phyloP scores from a whole-genome alignment of 345 rosid genomes.

The Hibiscus tridactylites region DNA sequence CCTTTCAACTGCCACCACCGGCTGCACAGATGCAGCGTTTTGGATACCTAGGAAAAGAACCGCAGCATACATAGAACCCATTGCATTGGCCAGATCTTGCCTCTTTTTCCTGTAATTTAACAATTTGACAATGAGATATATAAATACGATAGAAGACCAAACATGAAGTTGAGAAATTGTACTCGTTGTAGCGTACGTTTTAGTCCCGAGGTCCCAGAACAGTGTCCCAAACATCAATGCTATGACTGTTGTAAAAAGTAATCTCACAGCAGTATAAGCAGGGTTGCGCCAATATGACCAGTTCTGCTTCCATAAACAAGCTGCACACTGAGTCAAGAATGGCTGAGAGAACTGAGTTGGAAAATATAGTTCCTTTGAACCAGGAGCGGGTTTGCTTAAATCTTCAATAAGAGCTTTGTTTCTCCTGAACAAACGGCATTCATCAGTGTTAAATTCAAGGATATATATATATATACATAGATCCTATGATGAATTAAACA shows the following conservation, averaged over 20 bases:
- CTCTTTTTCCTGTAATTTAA: conserved; percentile 19
- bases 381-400: too few relatives aligned
- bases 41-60: conserved; percentile 65
- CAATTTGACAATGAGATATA: neutral
- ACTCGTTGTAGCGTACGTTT: neutral
- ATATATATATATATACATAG: too few relatives aligned
- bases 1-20: conserved; percentile 10
- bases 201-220: conserved; percentile 33
- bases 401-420: too few relatives aligned
- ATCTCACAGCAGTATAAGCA: conserved; percentile 55
- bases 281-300: conserved; percentile 84
- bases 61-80: conserved; percentile 73
- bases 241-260: conserved; percentile 46
- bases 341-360: conserved; percentile 42
- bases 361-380: too few relatives aligned
- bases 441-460: too few relatives aligned
- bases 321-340: conserved; percentile 45
- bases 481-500: too few relatives aligned
- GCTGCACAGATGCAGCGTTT: conserved; percentile 46
- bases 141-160: neutral
- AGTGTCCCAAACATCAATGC: conserved; percentile 63
- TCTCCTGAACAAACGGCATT: conserved; percentile 29
- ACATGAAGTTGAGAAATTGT: neutral
- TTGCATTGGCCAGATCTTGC: conserved; percentile 55
- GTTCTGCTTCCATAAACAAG: conserved; percentile 74